A percentile compares a stretch with the other conserved stretches of the same genome.
phyloP scores from a whole-genome alignment of 2,329 filamentous ascomycete genomes.

The Pseudogymnoascus sp. region DNA sequence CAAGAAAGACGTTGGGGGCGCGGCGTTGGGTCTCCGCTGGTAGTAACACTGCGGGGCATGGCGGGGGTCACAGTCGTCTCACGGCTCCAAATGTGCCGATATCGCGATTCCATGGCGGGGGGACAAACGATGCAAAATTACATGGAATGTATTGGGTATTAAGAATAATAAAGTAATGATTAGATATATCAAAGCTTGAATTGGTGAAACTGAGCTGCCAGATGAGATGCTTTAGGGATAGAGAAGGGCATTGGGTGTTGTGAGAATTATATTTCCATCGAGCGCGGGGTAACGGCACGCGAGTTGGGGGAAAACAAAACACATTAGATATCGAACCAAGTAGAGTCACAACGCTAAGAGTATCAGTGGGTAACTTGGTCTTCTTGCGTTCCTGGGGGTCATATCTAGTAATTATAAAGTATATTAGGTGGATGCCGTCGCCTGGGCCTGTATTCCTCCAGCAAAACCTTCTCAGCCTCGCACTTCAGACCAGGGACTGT shows the following conservation, averaged over 20 bases:
- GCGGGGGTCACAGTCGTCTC: background rate
- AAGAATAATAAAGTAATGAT: background rate
- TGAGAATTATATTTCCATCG: background rate
- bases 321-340: background rate
- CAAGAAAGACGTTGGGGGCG: background rate
- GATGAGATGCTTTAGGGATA: background rate
- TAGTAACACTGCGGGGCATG: background rate
- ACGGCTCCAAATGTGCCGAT: slow-evolving; percentile 1
- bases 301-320: background rate
- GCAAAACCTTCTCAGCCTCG: background rate
- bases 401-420: background rate
- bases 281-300: slow-evolving; percentile 3
- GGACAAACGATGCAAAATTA: background rate
- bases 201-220: background rate
- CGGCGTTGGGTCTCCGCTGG: background rate
- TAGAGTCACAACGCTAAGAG: background rate
- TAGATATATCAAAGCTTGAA: background rate
- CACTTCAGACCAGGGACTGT: background rate
- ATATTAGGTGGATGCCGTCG: background rate
- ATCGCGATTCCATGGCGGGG: background rate
- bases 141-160: background rate
- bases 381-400: background rate
- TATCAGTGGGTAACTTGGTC: background rate
- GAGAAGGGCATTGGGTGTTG: background rate
- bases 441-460: background rate